Conservation (phyloP, 768 basidiomycete genomes). For the Leccinum aurantiacum region DNA sequence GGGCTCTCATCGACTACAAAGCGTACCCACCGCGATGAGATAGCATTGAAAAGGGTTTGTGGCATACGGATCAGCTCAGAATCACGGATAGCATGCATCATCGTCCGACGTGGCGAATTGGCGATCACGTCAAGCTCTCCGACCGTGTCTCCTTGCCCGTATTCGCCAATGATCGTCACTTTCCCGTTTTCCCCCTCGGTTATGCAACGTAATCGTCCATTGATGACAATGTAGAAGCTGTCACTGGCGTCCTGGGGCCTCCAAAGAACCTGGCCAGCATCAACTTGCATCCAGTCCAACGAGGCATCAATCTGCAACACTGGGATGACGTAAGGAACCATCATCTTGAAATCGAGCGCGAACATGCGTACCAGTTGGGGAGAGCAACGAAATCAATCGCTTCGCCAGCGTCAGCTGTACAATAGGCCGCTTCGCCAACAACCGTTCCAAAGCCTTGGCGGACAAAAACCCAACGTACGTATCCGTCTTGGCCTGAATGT, state of each 20-base stretch:
- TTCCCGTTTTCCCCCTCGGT: slow-evolving; percentile 74
- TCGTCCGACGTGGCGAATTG: slow-evolving; percentile 79
- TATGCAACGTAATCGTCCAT: slow-evolving; percentile 91
- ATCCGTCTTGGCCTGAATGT: slow-evolving; percentile 96
- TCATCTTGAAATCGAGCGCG: not conserved
- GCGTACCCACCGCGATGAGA: slow-evolving; percentile 68
- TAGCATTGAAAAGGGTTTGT: slow-evolving; percentile 95
- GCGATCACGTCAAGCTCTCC: slow-evolving; percentile 99
- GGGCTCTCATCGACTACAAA: not conserved
- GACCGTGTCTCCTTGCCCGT: slow-evolving; percentile 95
- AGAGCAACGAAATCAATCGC: slow-evolving; percentile 90
- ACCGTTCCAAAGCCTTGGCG: slow-evolving; percentile 79
- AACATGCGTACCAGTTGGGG: slow-evolving; percentile 71
- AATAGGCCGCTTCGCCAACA: slow-evolving; percentile 93
- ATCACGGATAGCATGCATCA: slow-evolving; percentile 96
- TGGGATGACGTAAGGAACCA: slow-evolving; percentile 31
- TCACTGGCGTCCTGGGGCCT: slow-evolving; percentile 87
- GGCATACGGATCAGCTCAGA: slow-evolving; percentile 97
- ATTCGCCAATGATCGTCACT: slow-evolving; percentile 85
- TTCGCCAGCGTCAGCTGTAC: slow-evolving; percentile 95
- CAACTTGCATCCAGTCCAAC: slow-evolving; percentile 97
- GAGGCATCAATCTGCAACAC: slow-evolving; percentile 97
- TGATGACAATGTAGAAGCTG: slow-evolving; percentile 97
- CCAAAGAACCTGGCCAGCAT: slow-evolving; percentile 94
- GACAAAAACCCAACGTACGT: slow-evolving; percentile 97